Conservation (phyloP, 176 grass and related monocot genomes). For the Aegilops tauschii region DNA sequence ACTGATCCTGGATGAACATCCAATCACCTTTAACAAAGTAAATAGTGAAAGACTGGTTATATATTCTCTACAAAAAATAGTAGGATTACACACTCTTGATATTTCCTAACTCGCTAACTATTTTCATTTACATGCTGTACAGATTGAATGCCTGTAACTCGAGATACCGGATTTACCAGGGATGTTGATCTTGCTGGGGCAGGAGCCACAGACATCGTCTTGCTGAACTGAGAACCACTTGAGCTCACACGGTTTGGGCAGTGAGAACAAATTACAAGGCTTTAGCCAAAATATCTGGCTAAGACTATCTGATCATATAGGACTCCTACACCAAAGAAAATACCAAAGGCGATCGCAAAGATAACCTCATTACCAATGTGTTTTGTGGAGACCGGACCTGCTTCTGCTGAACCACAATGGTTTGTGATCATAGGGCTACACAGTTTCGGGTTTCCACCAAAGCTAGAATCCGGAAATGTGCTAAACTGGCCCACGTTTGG, state of each 20-base stretch:
- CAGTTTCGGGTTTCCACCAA: conserved; percentile 25
- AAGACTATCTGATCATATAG: conserved; percentile 24
- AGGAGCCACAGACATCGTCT: background rate
- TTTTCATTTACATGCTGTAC: background rate
- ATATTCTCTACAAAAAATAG: background rate
- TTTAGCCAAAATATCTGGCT: background rate
- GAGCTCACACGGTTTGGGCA: background rate
- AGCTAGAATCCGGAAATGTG: conserved; percentile 27
- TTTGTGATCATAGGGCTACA: background rate
- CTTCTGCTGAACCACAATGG: background rate
- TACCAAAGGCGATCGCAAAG: background rate
- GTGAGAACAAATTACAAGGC: background rate
- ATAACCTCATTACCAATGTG: background rate
- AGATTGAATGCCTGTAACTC: background rate
- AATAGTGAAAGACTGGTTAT: background rate
- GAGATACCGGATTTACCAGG: background rate
- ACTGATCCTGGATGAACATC: too few relatives aligned
- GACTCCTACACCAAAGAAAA: conserved; percentile 8
- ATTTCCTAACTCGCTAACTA: background rate
- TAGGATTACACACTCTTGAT: background rate
- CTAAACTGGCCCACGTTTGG: conserved; percentile 8
- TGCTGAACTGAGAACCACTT: background rate
- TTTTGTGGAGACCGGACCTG: background rate
- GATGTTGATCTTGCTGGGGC: background rate
- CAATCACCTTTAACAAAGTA: background rate